Base-by-base conservation (phyloP, 768 basidiomycete genomes). In the Hysterangium stoloniferum region DNA sequence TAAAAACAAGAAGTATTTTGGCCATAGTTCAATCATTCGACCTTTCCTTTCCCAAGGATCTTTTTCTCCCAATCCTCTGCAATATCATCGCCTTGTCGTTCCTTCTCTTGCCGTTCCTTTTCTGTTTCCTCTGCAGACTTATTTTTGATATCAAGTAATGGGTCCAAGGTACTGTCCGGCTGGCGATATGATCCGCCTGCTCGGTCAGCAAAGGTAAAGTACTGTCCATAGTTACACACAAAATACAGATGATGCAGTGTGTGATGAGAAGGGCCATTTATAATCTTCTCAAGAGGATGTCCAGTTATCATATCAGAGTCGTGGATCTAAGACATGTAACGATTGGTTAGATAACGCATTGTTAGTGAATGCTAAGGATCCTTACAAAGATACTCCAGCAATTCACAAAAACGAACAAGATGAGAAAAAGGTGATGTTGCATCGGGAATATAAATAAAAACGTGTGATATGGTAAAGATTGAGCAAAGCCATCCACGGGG, bases 301-400 rank as follows among this genome's bases (percentile, higher is more conserved):
- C 86, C 94, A 25, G 90, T 89, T 61, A 98, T 81, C 95, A 99
- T 98, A 71, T 98, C 96, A 3, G 91, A 94, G 67, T 99, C 96
- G 63, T 99, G 95, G 58, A 99, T 99, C 90, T 92, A 61, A 24
- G 17, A 6, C 27, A 22, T n/a, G n/a, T 15, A 24, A 37, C 11
- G 15, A 20, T 20, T 24, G 40, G 31, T n/a, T 4, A 48, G 22
- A 3, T 33, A 11, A 17, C 6, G 25, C 22, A 9, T 8, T 33
- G 32, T 29, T 19, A 20, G 25, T 22, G 19, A 35, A 32, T 37
- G 19, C 19, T 32, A 20, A 25, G 22, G 42, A 37, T 19, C 73
- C 82, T 45, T 62, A 90, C 89, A 54, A 96, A 75, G 64, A 98
- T 93, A 54, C 72, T 82, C 96, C 96, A 97, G 60, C 86, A 77